Base-by-base conservation (phyloP, 768 basidiomycete species). In the Lactifluus subvellereus region DNA sequence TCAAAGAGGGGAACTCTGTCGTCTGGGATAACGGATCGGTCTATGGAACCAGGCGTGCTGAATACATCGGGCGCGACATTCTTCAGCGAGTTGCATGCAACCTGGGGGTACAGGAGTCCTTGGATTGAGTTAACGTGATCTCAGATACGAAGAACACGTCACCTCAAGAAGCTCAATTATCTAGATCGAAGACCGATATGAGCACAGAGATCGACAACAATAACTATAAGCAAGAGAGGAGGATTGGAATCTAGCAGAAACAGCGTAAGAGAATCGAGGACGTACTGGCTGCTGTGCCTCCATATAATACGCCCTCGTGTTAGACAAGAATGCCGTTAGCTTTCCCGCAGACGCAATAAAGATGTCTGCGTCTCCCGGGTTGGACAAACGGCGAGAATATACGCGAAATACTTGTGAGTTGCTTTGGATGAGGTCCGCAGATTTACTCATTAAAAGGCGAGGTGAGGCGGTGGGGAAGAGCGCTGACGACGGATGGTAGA, bases 141-240 rank as follows among this genome's bases (percentile, higher is more conserved):
- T 20, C 13, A 30, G 33, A 43, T 27, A 45, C 6, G n/a, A 30
- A 54, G 40, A 42, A 30, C 9, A 42, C 14, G 30, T 64, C 42
- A 64, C 59, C 63, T 64, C 54, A 18, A 64, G 49, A 32, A 60
- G 30, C 20, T 60, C 63, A 33, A 64, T 3, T n/a, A 64, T 54
- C 63, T 64, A 51, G 11, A 43, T 20, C 14, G 20, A 62, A 38
- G 16, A 37, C 32, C 43, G 20, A 50, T 7, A 16, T 54, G 38
- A 55, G 38, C 6, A 54, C 40, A 45, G 14, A 4, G 6, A 48
- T 42, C 27, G n/a, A 48, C 18, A 37, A 49, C 18, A n/a, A 27
- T 38, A 14, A 48, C 27, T 9, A 54, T 42, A 22, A 37, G n/a
- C 20, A 22, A 45, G 45, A n/a, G 22, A 22, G 22, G 27, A 57